Base-by-base conservation (phyloP, 192 early-diverging fungal species). In the Powellomyces hirtus region DNA sequence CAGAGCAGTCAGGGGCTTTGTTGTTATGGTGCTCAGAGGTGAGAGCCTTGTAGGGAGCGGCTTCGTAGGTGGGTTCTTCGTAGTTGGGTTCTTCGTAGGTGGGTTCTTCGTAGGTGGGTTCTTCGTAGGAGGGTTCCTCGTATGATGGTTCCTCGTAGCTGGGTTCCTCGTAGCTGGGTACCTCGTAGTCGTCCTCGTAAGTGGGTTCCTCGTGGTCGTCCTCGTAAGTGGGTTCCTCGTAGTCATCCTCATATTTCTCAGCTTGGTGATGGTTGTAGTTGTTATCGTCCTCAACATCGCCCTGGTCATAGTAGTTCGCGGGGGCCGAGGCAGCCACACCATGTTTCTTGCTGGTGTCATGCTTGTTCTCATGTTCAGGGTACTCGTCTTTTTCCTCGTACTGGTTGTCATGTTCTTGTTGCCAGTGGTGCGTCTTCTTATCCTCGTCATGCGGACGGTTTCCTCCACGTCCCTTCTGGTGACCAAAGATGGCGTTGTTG, bases 401-500 rank as follows among this genome's bases (percentile, higher is more conserved):
- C 40, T n/a, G 40, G 10, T 42, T 42, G 11, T n/a, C 11, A 42
- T 2, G 10, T 56, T 56, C 29, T 56, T 56, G 53, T 56, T 7
- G 31, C 7, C 3, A n/a, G n/a, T n/a, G n/a, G n/a, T n/a, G n/a
- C n/a, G n/a, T n/a, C n/a, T n/a, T n/a, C n/a, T n/a, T n/a, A n/a
- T n/a, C n/a, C n/a, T n/a, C n/a, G n/a, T n/a, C n/a, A n/a, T n/a
- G n/a, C n/a, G n/a, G n/a, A n/a, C n/a, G n/a, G 53, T 29, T 29
- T 4, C 31, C 59, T 34, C 22, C 6, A 38, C 58, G 14, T 33
- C 33, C 58, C 14, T 55, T 36, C 1, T 30, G 8, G 18, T 14
- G 18, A 20, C 29, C 61, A 58, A 67, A 67, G 65, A 67, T 67
- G 53, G 65, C 51, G 31, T 38, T 26, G 65, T 67, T 67, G 65